Base-by-base conservation (phyloP, 768 basidiomycete genomes). In the Leccinellum albellum region DNA sequence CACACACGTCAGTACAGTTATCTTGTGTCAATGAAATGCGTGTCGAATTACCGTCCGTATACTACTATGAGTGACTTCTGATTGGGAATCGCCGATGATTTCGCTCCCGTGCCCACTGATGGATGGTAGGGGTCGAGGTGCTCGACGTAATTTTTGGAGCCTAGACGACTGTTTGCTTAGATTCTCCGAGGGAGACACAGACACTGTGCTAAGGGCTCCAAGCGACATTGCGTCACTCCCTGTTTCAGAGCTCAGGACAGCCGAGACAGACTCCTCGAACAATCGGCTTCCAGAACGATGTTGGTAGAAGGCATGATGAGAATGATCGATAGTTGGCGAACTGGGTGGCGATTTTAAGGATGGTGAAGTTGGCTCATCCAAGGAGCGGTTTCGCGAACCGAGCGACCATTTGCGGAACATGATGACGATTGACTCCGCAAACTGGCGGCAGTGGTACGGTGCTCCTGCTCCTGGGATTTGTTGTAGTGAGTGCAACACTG, bases 211-310 rank as follows among this genome's bases (percentile, higher is more conserved):
- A 4, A 32, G 21, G 17, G n/a, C 32, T 17, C 48, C 52, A 3
- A 59, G 37, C 0, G 66, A 61, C 5, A 45, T 31, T n/a, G 51
- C 42, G 17, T 65, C 61, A 29, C 66, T 70, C n/a, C 60, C 69
- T 1, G 61, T 54, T 35, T 71, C 70, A 12, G 69, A 70, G 7
- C 59, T 68, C 35, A 66, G 50, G 45, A 72, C 53, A 0, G 57
- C 70, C 2, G 70, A 71, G 20, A 63, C 54, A 3, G 58, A 32
- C 0, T 63, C 67, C 17, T 71, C 70, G 23, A 53, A 63, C 51
- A 71, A 73, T 23, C 68, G 65, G 57, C 70, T 71, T 17, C 69
- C 71, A 13, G 64, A 62, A 28, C 62, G 53, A 20, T 61, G 59
- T 13, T 60, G 68, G 40, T 62, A 60, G 10, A 56, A 57, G 3